phyloP scores from a whole-genome alignment of 306 rosid species.

The Mimosa pudica region DNA sequence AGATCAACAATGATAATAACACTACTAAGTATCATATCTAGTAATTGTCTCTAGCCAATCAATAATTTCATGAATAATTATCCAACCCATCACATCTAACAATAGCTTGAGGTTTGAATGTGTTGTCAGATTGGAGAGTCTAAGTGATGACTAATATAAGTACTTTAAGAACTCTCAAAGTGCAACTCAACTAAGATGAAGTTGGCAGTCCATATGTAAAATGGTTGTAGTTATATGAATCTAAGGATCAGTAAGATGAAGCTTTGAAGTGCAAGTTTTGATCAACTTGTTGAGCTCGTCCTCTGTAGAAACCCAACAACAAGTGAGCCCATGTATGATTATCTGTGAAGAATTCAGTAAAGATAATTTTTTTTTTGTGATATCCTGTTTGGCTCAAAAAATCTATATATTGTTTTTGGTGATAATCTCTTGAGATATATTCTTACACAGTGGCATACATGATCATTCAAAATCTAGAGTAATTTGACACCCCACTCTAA shows the following conservation, averaged over 20 bases:
- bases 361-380: conserved; percentile 8
- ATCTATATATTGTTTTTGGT: neutral
- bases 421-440: conserved; percentile 17
- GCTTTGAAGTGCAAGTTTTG: neutral
- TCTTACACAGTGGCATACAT: conserved; percentile 16
- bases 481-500: conserved; percentile 37
- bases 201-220: neutral
- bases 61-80: neutral
- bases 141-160: neutral
- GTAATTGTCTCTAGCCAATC: neutral
- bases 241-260: neutral
- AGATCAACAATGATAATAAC: too few species aligned
- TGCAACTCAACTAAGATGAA: neutral
- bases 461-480: conserved; percentile 10
- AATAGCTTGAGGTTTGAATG: neutral
- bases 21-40: neutral
- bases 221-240: neutral
- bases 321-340: neutral
- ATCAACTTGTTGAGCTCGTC: neutral
- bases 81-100: neutral
- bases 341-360: too few species aligned
- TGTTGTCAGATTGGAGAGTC: neutral
- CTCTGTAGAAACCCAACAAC: conserved; percentile 7
- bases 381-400: neutral
- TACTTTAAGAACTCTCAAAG: neutral